These are phyloP conservation scores for Suhomyces bokatorum DNA, from an alignment of 1,139 yeast species.

Conservation along the genomic window DNA sequence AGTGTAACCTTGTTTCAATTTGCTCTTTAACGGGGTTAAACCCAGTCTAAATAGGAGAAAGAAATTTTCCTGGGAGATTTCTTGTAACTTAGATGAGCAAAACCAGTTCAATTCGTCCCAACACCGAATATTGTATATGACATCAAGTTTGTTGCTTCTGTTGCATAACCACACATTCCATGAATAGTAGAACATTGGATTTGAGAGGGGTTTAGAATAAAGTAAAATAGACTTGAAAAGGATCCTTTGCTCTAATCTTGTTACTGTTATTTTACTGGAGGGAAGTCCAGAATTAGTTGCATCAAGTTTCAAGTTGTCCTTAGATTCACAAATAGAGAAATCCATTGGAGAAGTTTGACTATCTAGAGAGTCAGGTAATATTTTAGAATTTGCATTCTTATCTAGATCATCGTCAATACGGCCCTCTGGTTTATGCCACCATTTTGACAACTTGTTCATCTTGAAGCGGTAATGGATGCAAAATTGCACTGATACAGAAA, in stretches of 20 bases:
- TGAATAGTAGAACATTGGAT: slow-evolving; percentile 9
- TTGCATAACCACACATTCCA: slow-evolving; percentile 15
- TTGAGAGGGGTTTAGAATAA: not conserved
- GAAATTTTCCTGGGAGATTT: not conserved
- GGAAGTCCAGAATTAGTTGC: slow-evolving; percentile 8
- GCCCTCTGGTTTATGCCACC: not conserved
- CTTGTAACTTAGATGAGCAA: slow-evolving; percentile 2
- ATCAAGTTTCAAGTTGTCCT: not conserved
- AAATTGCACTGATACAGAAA: too few species aligned
- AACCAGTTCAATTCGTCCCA: slow-evolving; percentile 8
- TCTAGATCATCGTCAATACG: too few species aligned
- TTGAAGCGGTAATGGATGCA: not conserved
- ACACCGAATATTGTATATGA: slow-evolving; percentile 8
- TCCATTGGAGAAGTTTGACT: not conserved
- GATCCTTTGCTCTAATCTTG: slow-evolving; percentile 10
- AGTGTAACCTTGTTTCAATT: slow-evolving; percentile 40
- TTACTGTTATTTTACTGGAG: slow-evolving; percentile 9
- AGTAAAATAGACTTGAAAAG: slow-evolving; percentile 8
- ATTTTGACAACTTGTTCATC: not conserved
- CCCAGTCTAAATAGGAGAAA: slow-evolving; percentile 15
- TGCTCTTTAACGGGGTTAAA: slow-evolving; percentile 17
- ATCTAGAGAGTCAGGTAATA: too few species aligned
- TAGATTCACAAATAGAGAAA: not conserved
- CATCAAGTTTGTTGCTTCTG: slow-evolving; percentile 1
- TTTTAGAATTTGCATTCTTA: too few species aligned